Evolutionary conservation across 2,329 filamentous ascomycete genomes (phyloP).

Genomic region (Hypoxylon sp.): DNA sequence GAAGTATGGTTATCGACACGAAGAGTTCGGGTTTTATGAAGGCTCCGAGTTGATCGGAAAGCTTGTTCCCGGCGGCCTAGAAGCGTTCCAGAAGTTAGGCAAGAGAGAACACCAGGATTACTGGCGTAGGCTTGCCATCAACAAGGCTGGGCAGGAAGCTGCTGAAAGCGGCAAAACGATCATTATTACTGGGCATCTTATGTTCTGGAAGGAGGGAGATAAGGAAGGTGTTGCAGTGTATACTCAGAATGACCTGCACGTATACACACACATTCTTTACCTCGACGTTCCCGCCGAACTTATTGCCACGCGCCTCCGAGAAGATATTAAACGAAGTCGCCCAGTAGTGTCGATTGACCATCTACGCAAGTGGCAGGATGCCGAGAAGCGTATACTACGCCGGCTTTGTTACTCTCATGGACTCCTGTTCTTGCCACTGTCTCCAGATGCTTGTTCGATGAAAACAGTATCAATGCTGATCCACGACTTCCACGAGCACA

Average conservation of each 20-base stretch:
- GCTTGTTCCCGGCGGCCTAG: constrained; percentile 63
- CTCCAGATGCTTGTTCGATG: constrained; percentile 3
- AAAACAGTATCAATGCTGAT: constrained; percentile 52
- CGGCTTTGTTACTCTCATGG: constrained; percentile 60
- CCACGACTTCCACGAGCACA: constrained; percentile 57
- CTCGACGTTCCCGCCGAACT: constrained; percentile 58
- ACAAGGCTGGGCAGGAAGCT: constrained; percentile 59
- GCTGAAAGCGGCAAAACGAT: constrained; percentile 54
- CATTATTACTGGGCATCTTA: constrained; percentile 69
- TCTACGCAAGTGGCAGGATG: constrained; percentile 63
- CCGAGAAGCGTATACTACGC: constrained; percentile 61
- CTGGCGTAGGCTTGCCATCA: constrained; percentile 63
- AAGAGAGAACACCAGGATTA: constrained; percentile 55
- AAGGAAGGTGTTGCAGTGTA: constrained; percentile 54
- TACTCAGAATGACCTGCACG: constrained; percentile 62
- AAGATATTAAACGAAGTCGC: constrained; percentile 59
- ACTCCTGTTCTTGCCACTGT: constrained; percentile 63
- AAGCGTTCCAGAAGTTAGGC: constrained; percentile 60
- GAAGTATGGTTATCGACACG: constrained; percentile 52
- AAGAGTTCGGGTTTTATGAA: constrained; percentile 65
- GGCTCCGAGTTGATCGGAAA: constrained; percentile 64
- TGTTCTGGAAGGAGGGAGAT: constrained; percentile 64
- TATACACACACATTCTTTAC: constrained; percentile 73
- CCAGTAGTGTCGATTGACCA: constrained; percentile 54
- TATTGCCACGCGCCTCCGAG: constrained; percentile 56